Evolutionary conservation across 2,329 filamentous ascomycete species (phyloP), one percentile per base, ranked within the genome.

Genomic region (Cytospora mali): DNA sequence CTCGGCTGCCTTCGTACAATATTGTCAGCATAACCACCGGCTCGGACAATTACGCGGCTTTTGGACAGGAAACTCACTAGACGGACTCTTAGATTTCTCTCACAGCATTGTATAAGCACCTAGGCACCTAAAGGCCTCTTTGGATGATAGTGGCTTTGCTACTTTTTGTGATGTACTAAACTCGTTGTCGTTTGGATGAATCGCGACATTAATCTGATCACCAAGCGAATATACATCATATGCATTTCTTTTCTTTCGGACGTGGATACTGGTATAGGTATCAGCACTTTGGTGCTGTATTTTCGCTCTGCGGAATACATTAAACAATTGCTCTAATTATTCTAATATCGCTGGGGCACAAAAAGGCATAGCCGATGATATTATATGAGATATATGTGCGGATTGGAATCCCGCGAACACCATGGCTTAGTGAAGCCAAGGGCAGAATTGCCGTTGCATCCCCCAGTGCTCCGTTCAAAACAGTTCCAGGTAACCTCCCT

Each of bases 391-490:
- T 25, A 55, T 27, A 13, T 18, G 31, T 39, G 29, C 18, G 48
- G 5, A 6, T 10, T 25, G n/a, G 39, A 18, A 35, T 25, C 29
- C 35, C 18, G 29, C n/a, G 31, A 35, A 18, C 18, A 33, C 33
- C 16, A 23, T 48, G 23, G 21, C 31, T 33, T 33, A 14, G 33
- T 55, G 16, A 51, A 16, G 21, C 28, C n/a, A 31, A 35, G 33
- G 13, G 29, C 42, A 25, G 18, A 35, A 46, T 16, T 29, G 52
- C 42, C 39, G 39, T 23, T 46, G 23, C 29, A 28, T 11, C 16
- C 53, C 59, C 29, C n/a, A 11, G n/a, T 50, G 53, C 46, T 14
- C 42, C 59, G 11, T 56, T 31, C 39, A 61, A 56, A 56, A 39
- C 42, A 51, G 31, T n/a, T 18, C 7, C 5, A 39, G 29, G 35